phyloP scores from a whole-genome alignment of 1,139 yeast species.

The Scheffersomyces cryptocercus region DNA sequence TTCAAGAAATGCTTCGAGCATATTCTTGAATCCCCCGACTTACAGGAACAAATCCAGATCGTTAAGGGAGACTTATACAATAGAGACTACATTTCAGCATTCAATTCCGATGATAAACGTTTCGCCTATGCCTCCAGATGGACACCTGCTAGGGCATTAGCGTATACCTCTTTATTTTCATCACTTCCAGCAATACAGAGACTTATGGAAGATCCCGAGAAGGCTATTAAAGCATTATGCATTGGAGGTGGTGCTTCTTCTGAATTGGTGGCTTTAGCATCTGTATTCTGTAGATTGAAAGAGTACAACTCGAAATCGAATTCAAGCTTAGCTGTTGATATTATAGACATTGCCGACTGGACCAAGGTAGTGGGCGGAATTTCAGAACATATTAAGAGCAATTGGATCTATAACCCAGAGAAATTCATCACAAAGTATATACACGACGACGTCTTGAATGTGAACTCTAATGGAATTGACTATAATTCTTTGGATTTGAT shows the following conservation, averaged over 20 bases:
- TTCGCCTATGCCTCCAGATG: constrained; percentile 81
- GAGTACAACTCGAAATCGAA: constrained; percentile 35
- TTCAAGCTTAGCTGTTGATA: constrained; percentile 43
- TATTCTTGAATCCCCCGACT: constrained; percentile 46
- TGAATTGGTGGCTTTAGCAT: constrained; percentile 69
- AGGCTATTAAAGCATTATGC: constrained; percentile 47
- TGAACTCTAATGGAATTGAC: constrained; percentile 8
- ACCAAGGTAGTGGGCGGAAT: constrained; percentile 47
- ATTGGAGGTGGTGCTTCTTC: constrained; percentile 93
- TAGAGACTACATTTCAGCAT: constrained; percentile 70
- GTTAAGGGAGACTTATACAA: constrained; percentile 72
- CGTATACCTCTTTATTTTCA: constrained; percentile 67
- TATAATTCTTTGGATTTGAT: constrained; percentile 43
- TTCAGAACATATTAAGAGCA: constrained; percentile 39
- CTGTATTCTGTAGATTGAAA: constrained; percentile 55
- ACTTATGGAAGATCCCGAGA: constrained; percentile 32
- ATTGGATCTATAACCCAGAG: constrained; percentile 52
- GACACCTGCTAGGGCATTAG: constrained; percentile 81
- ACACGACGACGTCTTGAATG: constrained; percentile 48
- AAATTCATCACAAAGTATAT: constrained; percentile 48
- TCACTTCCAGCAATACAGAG: constrained; percentile 44
- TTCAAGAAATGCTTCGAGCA: constrained; percentile 49
- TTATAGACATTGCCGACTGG: constrained; percentile 86
- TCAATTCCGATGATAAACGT: constrained; percentile 61
- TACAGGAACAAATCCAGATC: constrained; percentile 53